These are phyloP conservation scores for Rhodotorula graminis DNA, from an alignment of 768 basidiomycete genomes.

Conservation along the genomic window DNA sequence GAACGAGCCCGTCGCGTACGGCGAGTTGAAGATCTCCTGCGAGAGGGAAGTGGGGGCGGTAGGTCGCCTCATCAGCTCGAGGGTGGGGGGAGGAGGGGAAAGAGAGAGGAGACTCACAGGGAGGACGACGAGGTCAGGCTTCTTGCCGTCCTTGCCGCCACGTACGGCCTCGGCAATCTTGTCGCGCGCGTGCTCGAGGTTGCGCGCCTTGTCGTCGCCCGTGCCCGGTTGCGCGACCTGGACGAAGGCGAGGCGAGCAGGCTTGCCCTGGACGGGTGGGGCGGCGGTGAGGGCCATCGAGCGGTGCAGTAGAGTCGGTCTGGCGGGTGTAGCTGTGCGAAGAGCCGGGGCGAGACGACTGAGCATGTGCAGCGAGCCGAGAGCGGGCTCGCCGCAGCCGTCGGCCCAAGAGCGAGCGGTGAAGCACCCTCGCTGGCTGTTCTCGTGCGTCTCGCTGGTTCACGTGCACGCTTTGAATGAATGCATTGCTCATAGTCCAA, in stretches of 20 bases:
- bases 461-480: no score
- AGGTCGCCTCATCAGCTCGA: no score
- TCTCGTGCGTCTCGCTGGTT: no score
- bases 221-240: slow-evolving; percentile 55
- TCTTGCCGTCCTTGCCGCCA: slow-evolving; percentile 61
- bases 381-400: no score
- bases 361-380: slow-evolving; percentile 27
- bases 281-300: slow-evolving; percentile 15
- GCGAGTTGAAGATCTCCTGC: slow-evolving; percentile 52
- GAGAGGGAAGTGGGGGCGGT: background rate
- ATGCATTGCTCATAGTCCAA: no score
- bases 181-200: slow-evolving; percentile 69
- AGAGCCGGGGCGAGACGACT: background rate
- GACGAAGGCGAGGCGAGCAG: slow-evolving; percentile 80
- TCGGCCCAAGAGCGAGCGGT: no score
- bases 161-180: slow-evolving; percentile 59
- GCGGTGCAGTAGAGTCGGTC: background rate
- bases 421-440: no score
- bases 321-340: background rate
- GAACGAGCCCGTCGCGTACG: slow-evolving; percentile 45
- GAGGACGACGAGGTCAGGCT: slow-evolving; percentile 75
- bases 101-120: slow-evolving; percentile 68
- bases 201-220: slow-evolving; percentile 71
- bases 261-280: slow-evolving; percentile 38
- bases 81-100: background rate